Conservation (phyloP, 140 eudicot species). For the Cichorium intybus region DNA sequence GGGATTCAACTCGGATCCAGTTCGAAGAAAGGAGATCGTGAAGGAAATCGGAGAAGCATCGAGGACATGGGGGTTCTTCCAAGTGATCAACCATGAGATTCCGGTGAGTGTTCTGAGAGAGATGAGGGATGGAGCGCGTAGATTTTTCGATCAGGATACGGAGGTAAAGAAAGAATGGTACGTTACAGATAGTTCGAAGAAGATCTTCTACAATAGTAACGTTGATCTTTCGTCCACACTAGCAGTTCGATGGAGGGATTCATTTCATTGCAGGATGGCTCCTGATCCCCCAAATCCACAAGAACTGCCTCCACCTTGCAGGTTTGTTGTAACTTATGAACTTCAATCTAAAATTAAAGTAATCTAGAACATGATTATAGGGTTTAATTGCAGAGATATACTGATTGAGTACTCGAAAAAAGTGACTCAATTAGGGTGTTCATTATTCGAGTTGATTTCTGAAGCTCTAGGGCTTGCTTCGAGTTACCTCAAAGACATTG, state of each 20-base stretch:
- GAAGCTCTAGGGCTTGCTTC: slow-evolving; percentile 38
- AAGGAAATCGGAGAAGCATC: slow-evolving; percentile 38
- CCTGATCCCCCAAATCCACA: slow-evolving; percentile 29
- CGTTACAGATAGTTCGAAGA: slow-evolving; percentile 33
- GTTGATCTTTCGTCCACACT: slow-evolving; percentile 22
- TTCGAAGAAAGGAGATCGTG: slow-evolving; percentile 29
- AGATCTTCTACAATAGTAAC: slow-evolving; percentile 31
- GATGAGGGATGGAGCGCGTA: slow-evolving; percentile 35
- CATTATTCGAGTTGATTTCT: slow-evolving; percentile 27
- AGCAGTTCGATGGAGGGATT: slow-evolving; percentile 37
- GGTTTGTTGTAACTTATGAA: slow-evolving; percentile 3
- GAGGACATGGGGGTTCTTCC: slow-evolving; percentile 45
- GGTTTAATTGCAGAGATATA: slow-evolving; percentile 23
- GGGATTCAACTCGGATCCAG: slow-evolving; percentile 18
- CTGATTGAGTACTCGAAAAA: slow-evolving; percentile 30
- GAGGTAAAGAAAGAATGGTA: slow-evolving; percentile 39
- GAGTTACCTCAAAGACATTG: slow-evolving; percentile 31
- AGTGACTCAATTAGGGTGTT: slow-evolving; percentile 29
- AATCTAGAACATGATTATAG: background rate
- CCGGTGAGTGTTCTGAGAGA: slow-evolving; percentile 28
- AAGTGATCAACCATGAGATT: slow-evolving; percentile 50
- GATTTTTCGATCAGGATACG: slow-evolving; percentile 40
- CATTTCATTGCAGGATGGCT: slow-evolving; percentile 34
- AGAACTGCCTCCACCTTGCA: slow-evolving; percentile 22
- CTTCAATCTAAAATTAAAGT: background rate